Evolutionary conservation across 495 filamentous ascomycete genomes (phyloP), one percentile per base, ranked within the genome.

Genomic region (Penicillium angulare): DNA sequence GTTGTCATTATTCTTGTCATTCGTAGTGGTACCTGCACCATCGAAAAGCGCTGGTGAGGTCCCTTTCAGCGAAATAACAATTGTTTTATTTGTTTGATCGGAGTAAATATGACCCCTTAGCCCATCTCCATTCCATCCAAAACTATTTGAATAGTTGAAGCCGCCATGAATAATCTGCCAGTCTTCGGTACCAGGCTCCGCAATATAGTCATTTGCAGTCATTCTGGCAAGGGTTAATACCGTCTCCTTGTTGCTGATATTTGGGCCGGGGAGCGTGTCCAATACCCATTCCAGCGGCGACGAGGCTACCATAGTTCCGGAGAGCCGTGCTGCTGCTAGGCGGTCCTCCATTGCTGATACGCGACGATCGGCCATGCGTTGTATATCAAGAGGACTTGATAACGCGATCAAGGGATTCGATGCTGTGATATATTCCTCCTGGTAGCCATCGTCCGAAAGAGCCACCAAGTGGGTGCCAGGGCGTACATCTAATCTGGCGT

Each of bases 1-100:
- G 62, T 98, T 98, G 65, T 98, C 93, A 64, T 98, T 98, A 41
- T 88, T 73, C 68, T 98, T 98, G 71, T 98, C 93, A 61, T 96
- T 97, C 4, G 91, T 96, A 0, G 91, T 96, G 0, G 93, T 97
- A 10, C 89, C 92, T 7, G 90, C 88, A 3, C 93, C 93, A 65
- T 97, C 93, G 63, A 96, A 97, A 8, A 97, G 83, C 9, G 95
- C 93, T 1, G 83, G 79, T 0, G 90, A 87, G 5, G 90, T 96
- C 16, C 92, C 91, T 69, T 98, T 98, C 24, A 98, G 71, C 2
- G 89, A 92, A 41, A 98, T 90, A 27, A 97, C 83, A 46, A 98
- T 78, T 2, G 92, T 97, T 23, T 77, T 79, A 66, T 97, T 97
- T 23, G 67, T 83, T 60, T 92, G 77, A 58, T 97, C 89, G 9